Percentiles rank a stretch among this genome's conserved stretches.
Conservation (phyloP, 1,284 basidiomycete species). For the Tetrapyrgos nigripes region DNA sequence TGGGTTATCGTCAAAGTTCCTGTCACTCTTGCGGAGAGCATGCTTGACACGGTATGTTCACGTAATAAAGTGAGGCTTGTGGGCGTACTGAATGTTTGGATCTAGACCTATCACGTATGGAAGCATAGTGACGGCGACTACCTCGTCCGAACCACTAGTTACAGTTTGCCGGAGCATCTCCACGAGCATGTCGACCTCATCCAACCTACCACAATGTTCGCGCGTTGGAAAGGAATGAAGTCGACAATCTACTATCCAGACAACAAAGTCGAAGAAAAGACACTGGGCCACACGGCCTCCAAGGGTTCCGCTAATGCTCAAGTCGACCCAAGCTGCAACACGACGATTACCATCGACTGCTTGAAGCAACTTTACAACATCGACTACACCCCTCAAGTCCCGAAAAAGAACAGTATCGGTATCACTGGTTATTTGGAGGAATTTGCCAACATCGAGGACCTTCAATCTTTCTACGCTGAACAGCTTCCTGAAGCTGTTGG, state of each 20-base stretch:
- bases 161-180: conserved; percentile 47
- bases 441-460: conserved; percentile 54
- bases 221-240: conserved; percentile 52
- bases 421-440: conserved; percentile 49
- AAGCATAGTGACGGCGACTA: conserved; percentile 42
- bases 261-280: conserved; percentile 19
- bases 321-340: conserved; percentile 19
- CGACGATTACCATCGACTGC: conserved; percentile 45
- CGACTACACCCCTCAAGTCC: conserved; percentile 40
- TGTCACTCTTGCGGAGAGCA: conserved; percentile 51
- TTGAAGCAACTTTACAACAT: conserved; percentile 49
- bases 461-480: conserved; percentile 56
- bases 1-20: conserved; percentile 52
- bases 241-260: conserved; percentile 44
- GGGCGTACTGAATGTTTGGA: not conserved
- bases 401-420: conserved; percentile 41
- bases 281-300: conserved; percentile 33
- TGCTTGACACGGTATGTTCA: conserved; percentile 46
- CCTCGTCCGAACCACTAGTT: conserved; percentile 48
- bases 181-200: conserved; percentile 71
- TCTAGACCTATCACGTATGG: conserved; percentile 46
- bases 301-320: not conserved
- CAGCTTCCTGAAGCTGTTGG: conserved; percentile 44
- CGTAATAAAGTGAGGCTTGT: not conserved
- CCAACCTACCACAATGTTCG: conserved; percentile 79